Base-by-base conservation (phyloP, 768 basidiomycete genomes). In the Boletellus sp. region DNA sequence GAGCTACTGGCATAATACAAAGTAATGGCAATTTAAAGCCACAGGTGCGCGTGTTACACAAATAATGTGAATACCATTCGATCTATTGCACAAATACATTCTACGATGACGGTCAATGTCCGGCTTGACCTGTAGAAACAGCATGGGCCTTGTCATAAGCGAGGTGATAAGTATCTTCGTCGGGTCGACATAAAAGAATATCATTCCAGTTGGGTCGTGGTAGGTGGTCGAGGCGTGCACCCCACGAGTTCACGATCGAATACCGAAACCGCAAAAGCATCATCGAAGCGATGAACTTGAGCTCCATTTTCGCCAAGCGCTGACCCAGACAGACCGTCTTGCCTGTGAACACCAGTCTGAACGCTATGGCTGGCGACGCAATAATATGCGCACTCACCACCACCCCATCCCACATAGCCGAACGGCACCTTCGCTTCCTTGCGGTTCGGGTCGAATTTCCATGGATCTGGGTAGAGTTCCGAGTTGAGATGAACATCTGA, bases 141-240 rank as follows among this genome's bases (percentile, higher is more conserved):
- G 36, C 26, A 11, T 52, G 50, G 17, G 22, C 33, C 49, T 48
- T 58, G 47, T 61, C 56, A 55, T 81, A 84, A 40, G 73, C 72
- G 49, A 87, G 60, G 57, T 72, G 77, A 62, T 80, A 84, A 24
- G 76, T 70, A 34, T 76, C 78, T 45, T 72, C 64, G 45, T 76
- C 72, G 6, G 86, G 86, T 38, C 81, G 78, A 65, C 86, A 87
- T 48, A 81, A 70, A 37, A 87, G 73, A 50, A 78, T 78, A 62
- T 89, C 86, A 66, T 90, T 89, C 87, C 87, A 89, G 60, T 90
- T 84, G 10, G 87, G 87, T 33, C 65, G 73, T 31, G 85, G 85
- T 10, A 74, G 68, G 20, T 70, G 65, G 46, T 66, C 63, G 6
- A 72, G 70, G 7, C 68, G 67, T 55, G 71, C 40, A 32, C 84